Percentiles rank a stretch among this genome's conserved stretches.
Conservation (phyloP, 148 eudicot species). For the Rhododendron kiyosumense region DNA sequence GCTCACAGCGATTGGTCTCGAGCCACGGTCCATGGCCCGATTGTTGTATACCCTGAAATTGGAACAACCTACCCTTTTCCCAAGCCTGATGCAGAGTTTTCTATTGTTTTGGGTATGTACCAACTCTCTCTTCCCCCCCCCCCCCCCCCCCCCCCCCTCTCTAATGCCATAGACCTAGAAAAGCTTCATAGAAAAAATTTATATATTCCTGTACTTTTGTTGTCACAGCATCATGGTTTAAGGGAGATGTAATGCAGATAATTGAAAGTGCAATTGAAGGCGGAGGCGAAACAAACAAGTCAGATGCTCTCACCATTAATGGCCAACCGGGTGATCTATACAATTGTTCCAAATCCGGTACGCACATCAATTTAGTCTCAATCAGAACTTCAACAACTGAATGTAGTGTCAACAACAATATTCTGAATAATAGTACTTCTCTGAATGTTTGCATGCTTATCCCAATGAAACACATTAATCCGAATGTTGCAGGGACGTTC, state of each 20-base stretch:
- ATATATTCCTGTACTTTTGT: neutral
- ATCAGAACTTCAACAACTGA: neutral
- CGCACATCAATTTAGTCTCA: neutral
- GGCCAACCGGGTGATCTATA: constrained; percentile 34
- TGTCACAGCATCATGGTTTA: constrained; percentile 19
- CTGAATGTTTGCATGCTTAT: neutral
- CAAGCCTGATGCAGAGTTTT: constrained; percentile 1
- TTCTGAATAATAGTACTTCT: too few relatives aligned
- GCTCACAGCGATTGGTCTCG: constrained; percentile 4
- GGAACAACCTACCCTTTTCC: neutral
- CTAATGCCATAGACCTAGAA: neutral
- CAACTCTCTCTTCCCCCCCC: neutral
- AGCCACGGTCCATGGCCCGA: constrained; percentile 1
- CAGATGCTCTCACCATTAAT: constrained; percentile 30
- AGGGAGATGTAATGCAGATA: constrained; percentile 26
- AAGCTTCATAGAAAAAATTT: neutral
- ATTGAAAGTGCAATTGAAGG: neutral
- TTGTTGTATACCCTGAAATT: neutral
- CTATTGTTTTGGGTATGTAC: neutral
- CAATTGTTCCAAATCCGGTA: constrained; percentile 21
- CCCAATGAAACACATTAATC: neutral
- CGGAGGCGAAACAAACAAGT: constrained; percentile 16
- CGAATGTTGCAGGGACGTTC: constrained; percentile 10
- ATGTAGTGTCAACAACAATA: too few relatives aligned
- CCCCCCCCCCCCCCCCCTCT: neutral